Evolutionary conservation across 345 rosid species (phyloP).

Genomic region (Hypericum perforatum): DNA sequence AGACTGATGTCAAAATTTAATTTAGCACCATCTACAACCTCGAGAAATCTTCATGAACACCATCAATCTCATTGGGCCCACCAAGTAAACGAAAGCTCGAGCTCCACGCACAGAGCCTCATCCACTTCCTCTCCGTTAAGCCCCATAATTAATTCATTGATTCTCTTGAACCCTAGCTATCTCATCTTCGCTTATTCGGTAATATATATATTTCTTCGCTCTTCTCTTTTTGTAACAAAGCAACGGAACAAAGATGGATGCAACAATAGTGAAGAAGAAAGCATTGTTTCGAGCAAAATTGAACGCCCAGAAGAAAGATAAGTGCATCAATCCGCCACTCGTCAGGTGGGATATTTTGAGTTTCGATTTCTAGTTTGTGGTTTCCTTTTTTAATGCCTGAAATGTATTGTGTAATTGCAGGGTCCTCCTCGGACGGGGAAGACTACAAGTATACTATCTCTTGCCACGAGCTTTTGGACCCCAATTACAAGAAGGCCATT

Average conservation of each 20-base stretch:
- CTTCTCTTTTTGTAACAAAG: too few species aligned
- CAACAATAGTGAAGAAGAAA: constrained; percentile 71
- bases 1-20: too few species aligned
- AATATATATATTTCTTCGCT: too few species aligned
- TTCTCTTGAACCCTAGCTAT: too few species aligned
- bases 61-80: too few species aligned
- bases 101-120: too few species aligned
- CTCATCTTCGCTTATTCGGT: too few species aligned
- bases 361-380: neutral
- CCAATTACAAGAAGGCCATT: constrained; percentile 72
- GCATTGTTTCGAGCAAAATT: constrained; percentile 78
- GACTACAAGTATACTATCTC: constrained; percentile 90
- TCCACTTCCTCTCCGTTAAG: too few species aligned
- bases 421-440: constrained; percentile 99
- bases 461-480: constrained; percentile 83
- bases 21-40: too few species aligned
- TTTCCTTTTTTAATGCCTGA: neutral
- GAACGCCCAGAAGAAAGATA: constrained; percentile 71
- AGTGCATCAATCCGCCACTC: constrained; percentile 79
- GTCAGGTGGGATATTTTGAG: constrained; percentile 30
- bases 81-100: too few species aligned
- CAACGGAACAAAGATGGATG: constrained; percentile 37
- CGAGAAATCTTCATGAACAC: too few species aligned
- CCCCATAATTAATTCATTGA: too few species aligned
- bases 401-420: constrained; percentile 19